A percentile compares a stretch with the other conserved stretches of the same genome.
Evolutionary conservation across 257 asterid species (phyloP).

Genomic region (Solanum chmielewskii): DNA sequence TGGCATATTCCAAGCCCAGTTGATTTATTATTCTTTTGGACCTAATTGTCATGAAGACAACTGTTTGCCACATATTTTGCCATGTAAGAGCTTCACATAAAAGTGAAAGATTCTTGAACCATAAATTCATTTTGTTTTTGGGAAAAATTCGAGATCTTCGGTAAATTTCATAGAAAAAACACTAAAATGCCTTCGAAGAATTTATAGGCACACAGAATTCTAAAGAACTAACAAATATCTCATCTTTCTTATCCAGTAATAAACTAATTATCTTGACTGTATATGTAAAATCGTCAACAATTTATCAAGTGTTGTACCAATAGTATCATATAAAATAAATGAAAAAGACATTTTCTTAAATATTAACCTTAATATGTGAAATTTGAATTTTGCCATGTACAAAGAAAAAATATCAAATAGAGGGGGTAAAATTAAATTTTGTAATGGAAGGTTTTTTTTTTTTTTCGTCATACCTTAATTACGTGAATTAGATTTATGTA

Average conservation of each 20-base stretch:
- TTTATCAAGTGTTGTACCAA: background rate
- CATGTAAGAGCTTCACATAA: background rate
- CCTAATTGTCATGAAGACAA: background rate
- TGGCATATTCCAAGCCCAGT: background rate
- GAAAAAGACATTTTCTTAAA: too few species aligned
- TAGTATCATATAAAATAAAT: too few species aligned
- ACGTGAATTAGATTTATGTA: background rate
- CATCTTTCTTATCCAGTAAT: background rate
- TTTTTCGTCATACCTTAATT: background rate
- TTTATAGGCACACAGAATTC: background rate
- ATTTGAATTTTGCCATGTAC: background rate
- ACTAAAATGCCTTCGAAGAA: background rate
- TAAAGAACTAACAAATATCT: background rate
- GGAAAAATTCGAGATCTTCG: background rate
- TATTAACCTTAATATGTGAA: background rate
- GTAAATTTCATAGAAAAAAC: background rate
- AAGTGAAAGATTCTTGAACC: background rate
- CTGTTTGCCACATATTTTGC: background rate
- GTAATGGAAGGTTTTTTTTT: background rate
- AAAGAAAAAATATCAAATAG: background rate
- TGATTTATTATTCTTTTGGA: background rate
- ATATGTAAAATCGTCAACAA: background rate
- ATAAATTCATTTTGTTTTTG: background rate
- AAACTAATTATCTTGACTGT: background rate
- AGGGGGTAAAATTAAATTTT: background rate